A percentile compares a stretch with the other conserved stretches of the same genome.
phyloP scores from a whole-genome alignment of 2,329 filamentous ascomycete genomes.

The Colletotrichum tropicale region DNA sequence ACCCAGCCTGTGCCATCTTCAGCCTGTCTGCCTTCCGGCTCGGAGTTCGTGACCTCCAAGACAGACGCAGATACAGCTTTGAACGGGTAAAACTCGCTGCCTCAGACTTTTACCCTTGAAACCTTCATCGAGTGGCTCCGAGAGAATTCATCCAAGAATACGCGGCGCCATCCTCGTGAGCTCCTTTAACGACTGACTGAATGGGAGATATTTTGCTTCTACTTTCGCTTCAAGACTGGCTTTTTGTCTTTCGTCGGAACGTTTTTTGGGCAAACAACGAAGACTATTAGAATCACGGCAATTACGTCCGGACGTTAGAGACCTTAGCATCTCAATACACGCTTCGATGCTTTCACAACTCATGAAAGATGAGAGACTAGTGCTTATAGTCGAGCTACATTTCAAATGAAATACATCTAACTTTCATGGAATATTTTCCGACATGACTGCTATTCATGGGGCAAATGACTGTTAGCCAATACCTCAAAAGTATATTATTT shows the following conservation, averaged over 20 bases:
- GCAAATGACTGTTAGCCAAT: neutral
- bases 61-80: neutral
- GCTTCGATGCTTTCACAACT: accelerated
- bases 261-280: accelerated
- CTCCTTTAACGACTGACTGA: neutral
- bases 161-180: neutral
- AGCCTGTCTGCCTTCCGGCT: neutral
- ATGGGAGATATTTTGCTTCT: neutral
- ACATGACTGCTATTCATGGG: accelerated
- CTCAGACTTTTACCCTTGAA: neutral
- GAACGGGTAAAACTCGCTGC: neutral
- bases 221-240: neutral
- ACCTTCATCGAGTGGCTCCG: neutral
- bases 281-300: neutral
- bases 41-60: neutral
- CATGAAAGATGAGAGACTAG: too few relatives aligned
- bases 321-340: too few relatives aligned
- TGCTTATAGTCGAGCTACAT: too few relatives aligned
- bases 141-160: neutral
- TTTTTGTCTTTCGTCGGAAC: neutral
- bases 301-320: neutral
- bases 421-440: too few relatives aligned
- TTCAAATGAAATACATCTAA: accelerated
- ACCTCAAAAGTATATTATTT: accelerated
- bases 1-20: neutral